Base-by-base conservation (phyloP, 164 flowering plant species). In the Vitis labrusca region DNA sequence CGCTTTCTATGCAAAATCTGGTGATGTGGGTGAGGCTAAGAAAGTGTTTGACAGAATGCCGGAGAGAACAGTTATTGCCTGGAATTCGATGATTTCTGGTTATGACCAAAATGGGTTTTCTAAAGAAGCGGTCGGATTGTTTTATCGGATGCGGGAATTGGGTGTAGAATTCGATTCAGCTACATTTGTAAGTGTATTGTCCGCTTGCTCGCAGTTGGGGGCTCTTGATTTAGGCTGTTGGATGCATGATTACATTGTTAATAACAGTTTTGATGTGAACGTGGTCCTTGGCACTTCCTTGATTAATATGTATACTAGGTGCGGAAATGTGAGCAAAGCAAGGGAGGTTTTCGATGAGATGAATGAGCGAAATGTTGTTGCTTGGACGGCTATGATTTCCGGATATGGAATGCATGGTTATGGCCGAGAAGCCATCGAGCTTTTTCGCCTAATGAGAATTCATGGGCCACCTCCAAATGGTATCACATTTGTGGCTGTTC, bases 311-410 rank as follows among this genome's bases (percentile, higher is more conserved):
- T 90, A 88, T 72, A 54, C 83, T 19, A 83, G 85, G 69, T 91
- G 94, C 71, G 97, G 94, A 11, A 55, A 78, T 72, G 88, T 87
- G 15, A 64, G 52, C 2, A 82, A 74, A 80, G 93, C 97, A 0
- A 75, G 88, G 4, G 81, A 79, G 47, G 84, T 90, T 65, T 89
- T 89, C 73, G 83, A 88, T 67, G 70, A 59, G 55, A 85, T 91
- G 89, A 57, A 17, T 0, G 85, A 87, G 12, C 68, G 63, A 8
- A 90, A 89, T 81, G 93, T 90, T 27, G 73, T 84, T 51, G 74
- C 91, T 23, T 92, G 93, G 93, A 90, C 93, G 1, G 90, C 92
- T 5, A 90, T 92, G 89, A 92, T 92, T 16, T 86, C 92, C 11
- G 93, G 86, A 9, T 92, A 84, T 73, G 93, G 89, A 48, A 81